These are phyloP conservation scores for Arctium minus DNA, from an alignment of 129 eudicot species.

Conservation along the genomic window DNA sequence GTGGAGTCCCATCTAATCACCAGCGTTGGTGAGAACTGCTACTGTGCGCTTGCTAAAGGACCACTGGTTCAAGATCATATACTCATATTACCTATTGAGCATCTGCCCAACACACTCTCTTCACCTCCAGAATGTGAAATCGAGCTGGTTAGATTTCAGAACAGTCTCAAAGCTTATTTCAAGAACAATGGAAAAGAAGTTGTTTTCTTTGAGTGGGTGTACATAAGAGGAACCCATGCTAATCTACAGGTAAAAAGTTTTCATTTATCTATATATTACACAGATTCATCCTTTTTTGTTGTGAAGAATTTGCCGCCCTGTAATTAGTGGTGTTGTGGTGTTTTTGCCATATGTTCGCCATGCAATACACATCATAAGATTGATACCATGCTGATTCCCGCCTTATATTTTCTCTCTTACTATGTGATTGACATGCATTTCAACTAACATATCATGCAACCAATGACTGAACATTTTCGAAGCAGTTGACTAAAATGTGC, in stretches of 20 bases:
- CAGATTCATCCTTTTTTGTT: neutral
- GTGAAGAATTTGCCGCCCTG: neutral
- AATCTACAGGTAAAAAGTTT: constrained; percentile 68
- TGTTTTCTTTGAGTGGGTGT: constrained; percentile 89
- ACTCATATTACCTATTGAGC: constrained; percentile 86
- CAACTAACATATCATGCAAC: too few species aligned
- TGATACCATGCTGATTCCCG: too few species aligned
- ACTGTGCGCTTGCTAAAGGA: constrained; percentile 92
- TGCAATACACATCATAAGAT: too few species aligned
- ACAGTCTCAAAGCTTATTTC: constrained; percentile 64
- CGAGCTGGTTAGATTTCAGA: constrained; percentile 62
- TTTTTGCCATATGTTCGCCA: too few species aligned
- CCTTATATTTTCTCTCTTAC: too few species aligned
- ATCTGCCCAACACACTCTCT: constrained; percentile 69
- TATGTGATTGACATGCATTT: too few species aligned
- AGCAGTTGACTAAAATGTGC: too few species aligned
- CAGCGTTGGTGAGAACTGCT: constrained; percentile 73
- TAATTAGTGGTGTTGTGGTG: neutral
- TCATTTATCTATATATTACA: neutral
- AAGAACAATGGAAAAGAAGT: constrained; percentile 66
- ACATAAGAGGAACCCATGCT: constrained; percentile 76
- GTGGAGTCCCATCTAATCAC: constrained; percentile 89
- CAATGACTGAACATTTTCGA: neutral
- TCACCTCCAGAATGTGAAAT: constrained; percentile 64
- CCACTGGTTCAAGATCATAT: constrained; percentile 82